Base-by-base conservation (phyloP, 768 basidiomycete species). In the Sutorius australiensis region DNA sequence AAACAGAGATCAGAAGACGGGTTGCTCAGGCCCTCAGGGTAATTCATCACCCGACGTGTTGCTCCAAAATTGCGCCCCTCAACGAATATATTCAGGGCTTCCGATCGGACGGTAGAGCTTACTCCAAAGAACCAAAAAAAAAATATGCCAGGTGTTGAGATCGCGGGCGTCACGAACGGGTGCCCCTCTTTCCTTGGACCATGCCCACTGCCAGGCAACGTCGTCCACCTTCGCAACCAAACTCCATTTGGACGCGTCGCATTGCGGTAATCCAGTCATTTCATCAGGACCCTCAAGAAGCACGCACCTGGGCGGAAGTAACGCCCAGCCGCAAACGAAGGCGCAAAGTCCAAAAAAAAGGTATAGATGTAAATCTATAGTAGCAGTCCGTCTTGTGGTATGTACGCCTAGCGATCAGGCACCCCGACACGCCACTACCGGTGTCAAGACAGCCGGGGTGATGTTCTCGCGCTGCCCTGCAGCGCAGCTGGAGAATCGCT, bases 401-500 rank as follows among this genome's bases (percentile, higher is more conserved):
- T 54, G 47, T 33, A 53, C 42, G 28, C n/a, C 39, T 33, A 45
- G 37, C 42, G 51, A 42, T n/a, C 44, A 24, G 19, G 42, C 43
- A 17, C 48, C 36, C 6, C 50, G 30, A 38, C 21, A 36, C 50
- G 16, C 34, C 6, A 2, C 12, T 16, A 10, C 10, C 30, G 36
- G 39, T 49, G 39, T 61, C 58, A 66, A 46, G 54, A 53, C 46
- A 53, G 21, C 54, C 54, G 57, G 27, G 59, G 65, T 48, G 63
- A 59, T 28, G 42, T 49, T 33, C 63, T 50, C 33, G 53, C 61
- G 48, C 67, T 59, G 65, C 48, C 60, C 69, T 58, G 67, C 66
- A 67, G 67, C 51, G 55, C 58, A 33, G 39, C 52, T 11, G 82
- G 83, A 19, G 83, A 83, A 66, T 72, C 72, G 61, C 76, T 82